phyloP scores from a whole-genome alignment of 2,329 filamentous ascomycete genomes.

The Sporothrix mexicana region DNA sequence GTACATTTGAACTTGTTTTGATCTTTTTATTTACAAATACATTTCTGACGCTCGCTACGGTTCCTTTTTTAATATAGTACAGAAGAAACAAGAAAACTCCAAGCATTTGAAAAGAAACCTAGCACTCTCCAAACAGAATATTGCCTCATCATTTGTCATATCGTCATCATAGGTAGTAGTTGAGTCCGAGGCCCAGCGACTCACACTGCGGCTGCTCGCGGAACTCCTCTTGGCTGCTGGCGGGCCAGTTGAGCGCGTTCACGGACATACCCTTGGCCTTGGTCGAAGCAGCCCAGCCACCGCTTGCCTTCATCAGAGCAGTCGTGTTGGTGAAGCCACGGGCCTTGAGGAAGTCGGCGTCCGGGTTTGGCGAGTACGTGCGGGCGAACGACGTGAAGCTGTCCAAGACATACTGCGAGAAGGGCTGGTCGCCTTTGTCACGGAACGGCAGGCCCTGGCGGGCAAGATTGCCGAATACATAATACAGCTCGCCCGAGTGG shows the following conservation, averaged over 20 bases:
- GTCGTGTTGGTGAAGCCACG: slow-evolving; percentile 48
- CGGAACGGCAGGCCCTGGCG: slow-evolving; percentile 52
- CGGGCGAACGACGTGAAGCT: slow-evolving; percentile 59
- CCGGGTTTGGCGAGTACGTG: slow-evolving; percentile 58
- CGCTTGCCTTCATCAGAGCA: slow-evolving; percentile 40
- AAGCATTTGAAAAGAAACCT: not conserved
- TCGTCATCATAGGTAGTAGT: slow-evolving; percentile 46
- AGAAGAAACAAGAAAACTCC: slow-evolving; percentile 13
- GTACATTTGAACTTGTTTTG: not conserved
- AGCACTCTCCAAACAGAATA: not conserved
- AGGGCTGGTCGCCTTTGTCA: slow-evolving; percentile 51
- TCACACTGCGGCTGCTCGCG: slow-evolving; percentile 59
- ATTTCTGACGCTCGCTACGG: no score
- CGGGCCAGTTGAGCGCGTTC: slow-evolving; percentile 54
- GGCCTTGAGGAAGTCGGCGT: slow-evolving; percentile 50
- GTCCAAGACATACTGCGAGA: slow-evolving; percentile 52
- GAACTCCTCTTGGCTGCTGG: slow-evolving; percentile 47
- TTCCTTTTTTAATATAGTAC: not conserved
- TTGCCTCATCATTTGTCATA: slow-evolving; percentile 20
- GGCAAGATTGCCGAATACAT: slow-evolving; percentile 59
- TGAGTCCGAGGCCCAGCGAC: slow-evolving; percentile 52
- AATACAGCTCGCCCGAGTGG: slow-evolving; percentile 62
- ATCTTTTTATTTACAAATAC: not conserved
- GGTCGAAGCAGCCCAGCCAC: slow-evolving; percentile 47
- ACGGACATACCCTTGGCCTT: slow-evolving; percentile 48